Evolutionary conservation across 73 alveolate genomes (phyloP).

Genomic region (Paramecium bursaria): DNA sequence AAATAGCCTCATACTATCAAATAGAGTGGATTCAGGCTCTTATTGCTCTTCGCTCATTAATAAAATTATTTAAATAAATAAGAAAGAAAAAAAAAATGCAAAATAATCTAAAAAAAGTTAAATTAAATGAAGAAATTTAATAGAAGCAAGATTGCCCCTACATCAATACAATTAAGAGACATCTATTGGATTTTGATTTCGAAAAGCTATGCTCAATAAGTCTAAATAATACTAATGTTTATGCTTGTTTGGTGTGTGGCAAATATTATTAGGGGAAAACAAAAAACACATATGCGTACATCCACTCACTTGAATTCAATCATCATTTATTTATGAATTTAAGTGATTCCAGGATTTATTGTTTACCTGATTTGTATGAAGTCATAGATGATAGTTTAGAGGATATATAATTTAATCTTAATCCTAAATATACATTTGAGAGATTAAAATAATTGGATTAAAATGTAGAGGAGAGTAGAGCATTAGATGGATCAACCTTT

Average conservation of each 20-base stretch:
- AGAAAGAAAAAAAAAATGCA: constrained; percentile 1
- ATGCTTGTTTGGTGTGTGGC: constrained; percentile 97
- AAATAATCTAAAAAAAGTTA: constrained; percentile 28
- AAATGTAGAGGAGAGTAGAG: constrained; percentile 74
- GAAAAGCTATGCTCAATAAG: constrained; percentile 96
- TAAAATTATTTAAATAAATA: constrained; percentile 9
- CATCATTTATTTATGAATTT: constrained; percentile 95
- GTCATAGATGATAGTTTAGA: constrained; percentile 89
- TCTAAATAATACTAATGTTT: constrained; percentile 89
- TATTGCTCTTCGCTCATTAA: constrained; percentile 52
- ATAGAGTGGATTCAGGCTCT: constrained; percentile 17
- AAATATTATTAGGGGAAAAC: constrained; percentile 96
- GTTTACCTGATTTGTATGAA: constrained; percentile 96
- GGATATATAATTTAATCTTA: constrained; percentile 75
- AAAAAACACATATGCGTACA: constrained; percentile 88
- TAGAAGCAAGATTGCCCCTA: constrained; percentile 63
- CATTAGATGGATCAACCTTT: constrained; percentile 87
- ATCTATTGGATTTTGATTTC: constrained; percentile 95
- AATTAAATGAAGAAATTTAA: constrained; percentile 30
- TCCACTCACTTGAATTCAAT: constrained; percentile 90
- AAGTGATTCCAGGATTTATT: constrained; percentile 83
- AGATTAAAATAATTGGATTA: constrained; percentile 77
- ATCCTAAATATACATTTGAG: constrained; percentile 86
- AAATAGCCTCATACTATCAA: no score
- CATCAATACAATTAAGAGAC: constrained; percentile 71